A percentile compares a stretch with the other conserved stretches of the same genome.
Evolutionary conservation across 176 grass and related monocot genomes (phyloP).

Genomic region (maize (Zea mays)): DNA sequence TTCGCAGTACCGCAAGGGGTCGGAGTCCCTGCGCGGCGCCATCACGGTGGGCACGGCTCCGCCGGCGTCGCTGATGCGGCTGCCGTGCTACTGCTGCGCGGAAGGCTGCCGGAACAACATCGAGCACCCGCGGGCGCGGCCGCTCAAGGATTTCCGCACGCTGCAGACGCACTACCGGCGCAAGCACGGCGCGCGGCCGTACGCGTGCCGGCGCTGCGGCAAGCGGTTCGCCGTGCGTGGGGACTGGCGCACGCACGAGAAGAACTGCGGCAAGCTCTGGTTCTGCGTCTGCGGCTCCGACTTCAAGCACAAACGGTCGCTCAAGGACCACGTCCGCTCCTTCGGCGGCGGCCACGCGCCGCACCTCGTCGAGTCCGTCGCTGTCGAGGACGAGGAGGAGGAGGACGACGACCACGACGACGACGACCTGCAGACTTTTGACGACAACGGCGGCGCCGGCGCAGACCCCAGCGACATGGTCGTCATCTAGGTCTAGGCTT

Average conservation of each 20-base stretch:
- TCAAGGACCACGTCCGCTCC: slow-evolving; percentile 88
- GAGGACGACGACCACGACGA: slow-evolving; percentile 38
- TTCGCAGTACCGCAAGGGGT: slow-evolving; percentile 74
- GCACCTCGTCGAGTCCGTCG: slow-evolving; percentile 68
- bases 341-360: slow-evolving; percentile 85
- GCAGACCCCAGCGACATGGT: slow-evolving; percentile 33
- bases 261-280: slow-evolving; percentile 91
- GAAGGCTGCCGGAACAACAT: slow-evolving; percentile 87
- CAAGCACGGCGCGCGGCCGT: slow-evolving; percentile 75
- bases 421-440: not conserved
- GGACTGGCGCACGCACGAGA: slow-evolving; percentile 93
- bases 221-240: slow-evolving; percentile 87
- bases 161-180: slow-evolving; percentile 89
- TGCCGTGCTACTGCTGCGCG: slow-evolving; percentile 90
- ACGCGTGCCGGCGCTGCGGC: slow-evolving; percentile 73
- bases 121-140: slow-evolving; percentile 65
- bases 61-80: slow-evolving; percentile 54
- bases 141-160: slow-evolving; percentile 88
- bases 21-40: slow-evolving; percentile 58
- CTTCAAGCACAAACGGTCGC: slow-evolving; percentile 93
- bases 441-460: slow-evolving; percentile 1
- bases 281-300: slow-evolving; percentile 93
- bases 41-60: slow-evolving; percentile 38
- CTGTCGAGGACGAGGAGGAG: slow-evolving; percentile 35
- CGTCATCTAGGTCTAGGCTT: slow-evolving; percentile 7